Evolutionary conservation across 2,329 filamentous ascomycete genomes (phyloP), one percentile per base, ranked within the genome.

Genomic region (Hypoxylon sp.): DNA sequence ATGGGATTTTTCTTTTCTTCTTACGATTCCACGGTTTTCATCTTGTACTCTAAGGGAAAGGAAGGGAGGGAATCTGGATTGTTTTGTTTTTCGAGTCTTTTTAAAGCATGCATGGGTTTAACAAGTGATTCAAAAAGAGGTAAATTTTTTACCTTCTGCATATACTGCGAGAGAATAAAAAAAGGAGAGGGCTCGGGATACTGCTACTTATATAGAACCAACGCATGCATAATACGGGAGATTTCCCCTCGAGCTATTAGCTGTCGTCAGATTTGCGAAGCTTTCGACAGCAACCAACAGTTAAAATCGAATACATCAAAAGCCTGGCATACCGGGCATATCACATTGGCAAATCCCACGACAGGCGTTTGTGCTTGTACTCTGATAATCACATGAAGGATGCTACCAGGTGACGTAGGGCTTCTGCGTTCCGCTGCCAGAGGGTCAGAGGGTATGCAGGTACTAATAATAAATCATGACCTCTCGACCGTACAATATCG

Each of bases 141-240:
- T 18, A 35, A 35, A 35, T 35, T 35, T 35, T n/a, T 6, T 35
- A 35, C n/a, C n/a, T 35, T 35, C 18, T 29, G 52, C 52, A 59
- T 57, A 56, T 49, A 58, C 38, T 42, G 38, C 38, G 13, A n/a
- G 5, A 15, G 2, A 42, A 24, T n/a, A 24, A 23, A 13, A 41
- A 20, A 33, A 3, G 11, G 11, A 33, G 45, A 51, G 55, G 48
- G 15, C 31, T 47, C 29, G 52, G 60, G 38, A 54, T 56, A 50
- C 33, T 54, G 27, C 23, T 41, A 55, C 53, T 56, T 52, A 60
- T 29, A 15, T 10, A 11, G 47, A n/a, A 18, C 4, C 52, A 55
- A 48, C 53, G 54, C 31, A 56, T 53, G 51, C 55, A 59, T 62
- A 60, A 60, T 54, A 40, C 52, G 52, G 52, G 11, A 52, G 23